Conservation (phyloP, 805 yeast genomes). For the Myxozyma mucilagina region DNA sequence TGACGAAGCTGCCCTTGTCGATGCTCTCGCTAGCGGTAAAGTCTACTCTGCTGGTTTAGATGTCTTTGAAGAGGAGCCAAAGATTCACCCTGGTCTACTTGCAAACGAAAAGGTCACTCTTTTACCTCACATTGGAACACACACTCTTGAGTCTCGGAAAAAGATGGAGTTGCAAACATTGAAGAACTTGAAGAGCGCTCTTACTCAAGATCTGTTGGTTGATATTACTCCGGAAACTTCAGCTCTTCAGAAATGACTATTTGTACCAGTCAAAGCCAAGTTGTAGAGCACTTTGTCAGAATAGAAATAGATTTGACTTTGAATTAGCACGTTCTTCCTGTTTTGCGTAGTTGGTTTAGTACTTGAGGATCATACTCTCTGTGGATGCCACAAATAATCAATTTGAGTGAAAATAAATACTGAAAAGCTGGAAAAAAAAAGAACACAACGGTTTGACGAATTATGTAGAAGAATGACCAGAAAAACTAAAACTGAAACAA, state of each 20-base stretch:
- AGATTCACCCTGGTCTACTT: slow-evolving; percentile 55
- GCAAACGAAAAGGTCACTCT: slow-evolving; percentile 55
- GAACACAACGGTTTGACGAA: too few relatives aligned
- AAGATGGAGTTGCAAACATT: slow-evolving; percentile 81
- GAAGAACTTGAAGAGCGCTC: slow-evolving; percentile 58
- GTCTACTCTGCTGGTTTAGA: slow-evolving; percentile 61
- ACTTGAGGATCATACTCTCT: too few relatives aligned
- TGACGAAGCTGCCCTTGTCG: slow-evolving; percentile 56
- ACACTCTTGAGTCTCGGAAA: slow-evolving; percentile 67
- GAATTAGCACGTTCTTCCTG: too few relatives aligned
- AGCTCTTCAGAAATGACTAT: neutral
- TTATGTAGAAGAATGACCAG: too few relatives aligned
- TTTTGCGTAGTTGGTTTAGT: too few relatives aligned
- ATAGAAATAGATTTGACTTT: too few relatives aligned
- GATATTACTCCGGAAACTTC: slow-evolving; percentile 24
- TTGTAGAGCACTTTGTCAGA: too few relatives aligned
- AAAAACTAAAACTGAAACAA: too few relatives aligned
- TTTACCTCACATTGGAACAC: slow-evolving; percentile 89
- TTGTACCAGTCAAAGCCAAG: too few relatives aligned
- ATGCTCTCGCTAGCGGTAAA: slow-evolving; percentile 54
- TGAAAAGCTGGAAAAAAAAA: too few relatives aligned
- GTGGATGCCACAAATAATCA: too few relatives aligned
- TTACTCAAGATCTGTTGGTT: slow-evolving; percentile 64
- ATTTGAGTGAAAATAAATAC: too few relatives aligned
- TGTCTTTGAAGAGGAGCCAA: slow-evolving; percentile 66